Conservation (phyloP, 1,284 basidiomycete genomes). For the Calocybe gambosa region DNA sequence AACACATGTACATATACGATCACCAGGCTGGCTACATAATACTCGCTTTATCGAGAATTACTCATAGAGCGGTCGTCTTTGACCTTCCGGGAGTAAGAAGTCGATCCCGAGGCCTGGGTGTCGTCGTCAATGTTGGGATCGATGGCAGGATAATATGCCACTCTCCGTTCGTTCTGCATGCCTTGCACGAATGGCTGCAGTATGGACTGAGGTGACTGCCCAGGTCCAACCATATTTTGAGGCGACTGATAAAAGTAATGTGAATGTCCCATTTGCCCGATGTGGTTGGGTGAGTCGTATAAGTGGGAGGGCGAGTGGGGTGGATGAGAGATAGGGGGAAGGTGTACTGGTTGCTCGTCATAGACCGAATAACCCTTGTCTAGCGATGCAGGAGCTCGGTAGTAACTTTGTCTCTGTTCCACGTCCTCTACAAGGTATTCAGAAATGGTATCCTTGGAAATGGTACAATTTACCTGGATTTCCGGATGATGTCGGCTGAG, state of each 20-base stretch:
- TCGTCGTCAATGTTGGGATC: slow-evolving; percentile 31
- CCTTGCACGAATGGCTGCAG: slow-evolving; percentile 15
- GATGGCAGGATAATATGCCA: slow-evolving; percentile 31
- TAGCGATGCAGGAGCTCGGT: slow-evolving; percentile 7
- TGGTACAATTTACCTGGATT: slow-evolving; percentile 18
- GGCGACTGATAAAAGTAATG: slow-evolving; percentile 17
- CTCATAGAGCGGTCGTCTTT: neutral
- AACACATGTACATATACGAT: neutral
- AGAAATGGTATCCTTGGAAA: neutral
- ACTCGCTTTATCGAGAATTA: slow-evolving; percentile 5
- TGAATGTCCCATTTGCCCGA: slow-evolving; percentile 8
- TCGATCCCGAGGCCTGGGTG: slow-evolving; percentile 3
- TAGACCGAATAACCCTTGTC: slow-evolving; percentile 11
- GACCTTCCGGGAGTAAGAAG: slow-evolving; percentile 1
- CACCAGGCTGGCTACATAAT: neutral
- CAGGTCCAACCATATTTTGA: slow-evolving; percentile 19
- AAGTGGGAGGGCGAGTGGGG: slow-evolving; percentile 12
- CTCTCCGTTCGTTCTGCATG: slow-evolving; percentile 12
- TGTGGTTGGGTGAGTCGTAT: slow-evolving; percentile 13
- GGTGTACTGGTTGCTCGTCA: slow-evolving; percentile 13
- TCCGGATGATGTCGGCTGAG: slow-evolving; percentile 26
- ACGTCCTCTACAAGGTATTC: slow-evolving; percentile 3
- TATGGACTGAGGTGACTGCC: slow-evolving; percentile 17
- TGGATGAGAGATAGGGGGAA: slow-evolving; percentile 15
- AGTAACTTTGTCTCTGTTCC: slow-evolving; percentile 4